phyloP scores from a whole-genome alignment of 371 early-diverging fungal species.

The Actinomortierella ambigua region DNA sequence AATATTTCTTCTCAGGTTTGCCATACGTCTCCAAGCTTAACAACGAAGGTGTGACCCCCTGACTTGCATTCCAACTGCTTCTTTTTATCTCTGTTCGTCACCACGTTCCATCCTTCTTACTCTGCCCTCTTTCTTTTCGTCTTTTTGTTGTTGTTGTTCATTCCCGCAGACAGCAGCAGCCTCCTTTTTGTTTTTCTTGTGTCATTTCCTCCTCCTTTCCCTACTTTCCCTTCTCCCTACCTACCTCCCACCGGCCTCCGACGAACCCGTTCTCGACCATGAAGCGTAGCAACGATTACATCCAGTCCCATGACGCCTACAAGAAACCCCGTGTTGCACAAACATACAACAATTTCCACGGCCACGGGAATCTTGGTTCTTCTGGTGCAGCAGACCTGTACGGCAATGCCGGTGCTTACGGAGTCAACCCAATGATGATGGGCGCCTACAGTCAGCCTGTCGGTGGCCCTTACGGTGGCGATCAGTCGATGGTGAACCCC shows the following conservation, averaged over 20 bases:
- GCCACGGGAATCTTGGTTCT: constrained; percentile 8
- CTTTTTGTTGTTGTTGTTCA: constrained; percentile 14
- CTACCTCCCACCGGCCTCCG: not conserved
- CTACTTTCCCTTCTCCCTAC: not conserved
- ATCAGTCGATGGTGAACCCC: constrained; percentile 11
- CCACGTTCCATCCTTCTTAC: not conserved
- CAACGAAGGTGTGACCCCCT: no score
- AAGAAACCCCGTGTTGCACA: constrained; percentile 37
- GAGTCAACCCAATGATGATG: constrained; percentile 27
- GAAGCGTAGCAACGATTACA: constrained; percentile 45
- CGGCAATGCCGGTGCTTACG: constrained; percentile 13
- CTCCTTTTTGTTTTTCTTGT: constrained; percentile 2
- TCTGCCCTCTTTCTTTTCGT: constrained; percentile 12
- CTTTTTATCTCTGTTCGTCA: not conserved
- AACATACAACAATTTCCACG: constrained; percentile 16
- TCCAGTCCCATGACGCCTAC: constrained; percentile 34
- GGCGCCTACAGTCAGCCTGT: constrained; percentile 24
- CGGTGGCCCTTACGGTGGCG: constrained; percentile 8
- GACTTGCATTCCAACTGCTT: not conserved
- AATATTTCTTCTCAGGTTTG: constrained; percentile 8
- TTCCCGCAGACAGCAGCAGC: constrained; percentile 3
- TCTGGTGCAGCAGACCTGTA: constrained; percentile 21
- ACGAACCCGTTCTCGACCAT: constrained; percentile 5
- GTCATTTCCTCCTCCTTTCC: not conserved
- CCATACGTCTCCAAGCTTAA: not conserved